phyloP scores from a whole-genome alignment of 2,329 filamentous ascomycete species.

The Ustilaginoidea virens region DNA sequence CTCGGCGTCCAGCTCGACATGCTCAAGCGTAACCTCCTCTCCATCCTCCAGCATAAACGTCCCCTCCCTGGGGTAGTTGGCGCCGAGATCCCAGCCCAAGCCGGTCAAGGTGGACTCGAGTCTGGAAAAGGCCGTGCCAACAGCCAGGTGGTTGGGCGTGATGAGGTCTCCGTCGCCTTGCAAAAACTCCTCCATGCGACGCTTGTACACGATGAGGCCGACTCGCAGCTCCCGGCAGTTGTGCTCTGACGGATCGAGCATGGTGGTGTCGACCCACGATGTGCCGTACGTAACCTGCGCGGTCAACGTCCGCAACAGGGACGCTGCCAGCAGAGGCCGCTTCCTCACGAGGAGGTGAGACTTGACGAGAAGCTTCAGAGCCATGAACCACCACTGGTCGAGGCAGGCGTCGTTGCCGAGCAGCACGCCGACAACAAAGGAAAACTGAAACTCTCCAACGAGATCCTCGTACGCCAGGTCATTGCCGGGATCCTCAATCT shows the following conservation, averaged over 20 bases:
- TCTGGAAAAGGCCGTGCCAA: slow-evolving; percentile 29
- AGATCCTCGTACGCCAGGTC: slow-evolving; percentile 25
- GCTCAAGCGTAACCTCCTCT: slow-evolving; percentile 30
- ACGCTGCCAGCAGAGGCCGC: slow-evolving; percentile 27
- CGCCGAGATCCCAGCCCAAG: slow-evolving; percentile 41
- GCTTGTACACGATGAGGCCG: slow-evolving; percentile 38
- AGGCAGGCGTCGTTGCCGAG: slow-evolving; percentile 43
- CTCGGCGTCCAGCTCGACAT: slow-evolving; percentile 35
- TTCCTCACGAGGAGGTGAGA: slow-evolving; percentile 28
- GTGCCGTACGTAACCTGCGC: slow-evolving; percentile 40
- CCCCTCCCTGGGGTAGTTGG: slow-evolving; percentile 31
- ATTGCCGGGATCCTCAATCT: slow-evolving; percentile 17
- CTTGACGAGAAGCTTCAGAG: slow-evolving; percentile 34
- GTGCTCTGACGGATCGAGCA: slow-evolving; percentile 20
- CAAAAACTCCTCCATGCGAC: slow-evolving; percentile 32
- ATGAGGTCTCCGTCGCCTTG: slow-evolving; percentile 15
- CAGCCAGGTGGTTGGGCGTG: slow-evolving; percentile 24
- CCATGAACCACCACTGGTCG: slow-evolving; percentile 46
- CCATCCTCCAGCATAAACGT: slow-evolving; percentile 37
- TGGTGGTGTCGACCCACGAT: slow-evolving; percentile 29
- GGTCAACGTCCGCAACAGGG: slow-evolving; percentile 34
- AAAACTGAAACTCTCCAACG: slow-evolving; percentile 45
- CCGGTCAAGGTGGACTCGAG: slow-evolving; percentile 18
- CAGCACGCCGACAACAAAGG: slow-evolving; percentile 40
- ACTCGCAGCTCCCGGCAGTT: slow-evolving; percentile 23